phyloP scores from a whole-genome alignment of 257 asterid genomes.

The Forsythia viridissima region DNA sequence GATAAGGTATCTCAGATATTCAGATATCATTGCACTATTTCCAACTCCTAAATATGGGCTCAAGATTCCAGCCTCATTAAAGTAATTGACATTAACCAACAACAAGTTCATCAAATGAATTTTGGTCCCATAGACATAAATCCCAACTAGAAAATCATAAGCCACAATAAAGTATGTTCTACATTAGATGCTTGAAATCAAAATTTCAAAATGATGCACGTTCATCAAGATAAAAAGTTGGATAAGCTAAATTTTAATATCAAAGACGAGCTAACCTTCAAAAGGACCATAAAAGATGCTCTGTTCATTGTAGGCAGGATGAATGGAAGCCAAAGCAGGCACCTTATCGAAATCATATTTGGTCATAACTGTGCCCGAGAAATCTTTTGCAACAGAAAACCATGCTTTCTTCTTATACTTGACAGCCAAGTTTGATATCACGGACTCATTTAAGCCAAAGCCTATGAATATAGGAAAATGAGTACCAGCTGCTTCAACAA shows the following conservation, averaged over 20 bases:
- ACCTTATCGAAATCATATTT: slow-evolving; percentile 77
- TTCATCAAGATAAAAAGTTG: not conserved
- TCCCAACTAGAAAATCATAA: not conserved
- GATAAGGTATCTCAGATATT: not conserved
- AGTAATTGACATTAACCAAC: not conserved
- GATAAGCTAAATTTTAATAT: not conserved
- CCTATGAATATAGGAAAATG: slow-evolving; percentile 84
- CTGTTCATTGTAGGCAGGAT: slow-evolving; percentile 66
- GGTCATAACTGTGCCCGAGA: slow-evolving; percentile 64
- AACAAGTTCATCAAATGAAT: not conserved
- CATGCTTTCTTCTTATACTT: slow-evolving; percentile 92
- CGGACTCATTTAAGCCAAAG: slow-evolving; percentile 72
- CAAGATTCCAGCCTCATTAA: not conserved
- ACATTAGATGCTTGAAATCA: not conserved
- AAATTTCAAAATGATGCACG: not conserved
- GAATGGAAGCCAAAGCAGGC: slow-evolving; percentile 80
- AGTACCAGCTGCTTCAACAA: slow-evolving; percentile 64
- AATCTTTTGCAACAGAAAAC: slow-evolving; percentile 86
- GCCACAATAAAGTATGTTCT: not conserved
- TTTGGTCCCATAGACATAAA: not conserved
- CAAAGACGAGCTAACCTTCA: slow-evolving; percentile 69
- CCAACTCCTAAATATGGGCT: not conserved
- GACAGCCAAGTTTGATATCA: slow-evolving; percentile 55
- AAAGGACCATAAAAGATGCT: slow-evolving; percentile 88
- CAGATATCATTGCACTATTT: not conserved